These are phyloP conservation scores for Exophiala alcalophila DNA, from an alignment of 2,329 filamentous ascomycete species.

Conservation along the genomic window DNA sequence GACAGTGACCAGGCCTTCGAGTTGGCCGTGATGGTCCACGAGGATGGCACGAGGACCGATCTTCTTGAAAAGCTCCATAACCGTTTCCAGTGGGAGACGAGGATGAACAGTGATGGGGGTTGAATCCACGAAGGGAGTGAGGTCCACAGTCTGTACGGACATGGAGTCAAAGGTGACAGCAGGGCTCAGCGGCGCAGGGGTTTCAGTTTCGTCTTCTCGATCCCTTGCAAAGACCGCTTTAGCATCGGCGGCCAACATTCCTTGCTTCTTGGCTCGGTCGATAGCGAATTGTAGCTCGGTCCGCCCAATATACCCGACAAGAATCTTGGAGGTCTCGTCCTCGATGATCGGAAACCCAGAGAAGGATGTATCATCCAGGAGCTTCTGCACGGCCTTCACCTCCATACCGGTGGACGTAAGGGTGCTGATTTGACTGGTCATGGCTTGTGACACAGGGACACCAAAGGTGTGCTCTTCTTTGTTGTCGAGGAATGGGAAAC, in stretches of 20 bases:
- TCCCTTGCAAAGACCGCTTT: conserved; percentile 69
- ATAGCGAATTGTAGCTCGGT: conserved; percentile 91
- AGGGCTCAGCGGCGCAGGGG: conserved; percentile 29
- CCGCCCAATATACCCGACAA: conserved; percentile 88
- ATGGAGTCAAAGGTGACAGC: conserved; percentile 60
- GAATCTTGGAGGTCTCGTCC: conserved; percentile 63
- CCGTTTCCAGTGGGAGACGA: conserved; percentile 85
- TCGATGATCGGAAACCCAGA: conserved; percentile 93
- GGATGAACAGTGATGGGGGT: conserved; percentile 91
- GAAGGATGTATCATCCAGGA: conserved; percentile 75
- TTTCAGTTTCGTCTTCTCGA: conserved; percentile 37
- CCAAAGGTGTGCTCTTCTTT: conserved; percentile 98
- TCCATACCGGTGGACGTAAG: conserved; percentile 72
- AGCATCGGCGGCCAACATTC: conserved; percentile 62
- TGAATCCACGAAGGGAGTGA: conserved; percentile 81
- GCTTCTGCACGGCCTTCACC: conserved; percentile 70
- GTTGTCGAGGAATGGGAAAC: conserved; percentile 93
- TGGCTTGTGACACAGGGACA: conserved; percentile 84
- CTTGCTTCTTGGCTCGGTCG: conserved; percentile 70
- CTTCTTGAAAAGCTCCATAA: conserved; percentile 98
- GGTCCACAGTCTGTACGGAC: conserved; percentile 64
- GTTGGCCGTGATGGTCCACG: conserved; percentile 80
- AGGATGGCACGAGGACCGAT: conserved; percentile 92
- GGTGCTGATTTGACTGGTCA: conserved; percentile 70
- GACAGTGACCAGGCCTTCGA: conserved; percentile 84